These are phyloP conservation scores for Canavalia ensiformis DNA, from an alignment of 306 rosid species.

Conservation along the genomic window DNA sequence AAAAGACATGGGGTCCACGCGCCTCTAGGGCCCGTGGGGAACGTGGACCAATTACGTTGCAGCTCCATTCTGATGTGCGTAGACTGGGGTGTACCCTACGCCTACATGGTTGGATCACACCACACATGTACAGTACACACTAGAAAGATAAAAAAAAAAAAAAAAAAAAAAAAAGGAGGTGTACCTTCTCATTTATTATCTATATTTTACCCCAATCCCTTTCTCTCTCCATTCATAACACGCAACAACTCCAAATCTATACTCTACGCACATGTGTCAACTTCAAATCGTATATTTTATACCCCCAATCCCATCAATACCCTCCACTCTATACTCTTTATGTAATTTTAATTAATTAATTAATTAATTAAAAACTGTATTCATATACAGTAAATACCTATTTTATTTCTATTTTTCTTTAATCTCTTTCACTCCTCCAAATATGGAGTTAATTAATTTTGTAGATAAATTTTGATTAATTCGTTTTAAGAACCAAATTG, in stretches of 20 bases:
- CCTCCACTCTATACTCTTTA: neutral
- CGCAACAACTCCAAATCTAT: conserved; percentile 24
- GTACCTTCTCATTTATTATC: neutral
- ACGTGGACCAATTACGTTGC: conserved; percentile 46
- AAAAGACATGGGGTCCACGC: conserved; percentile 57
- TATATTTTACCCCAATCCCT: neutral
- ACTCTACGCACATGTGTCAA: neutral
- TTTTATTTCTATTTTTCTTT: neutral
- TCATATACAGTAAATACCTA: too few species aligned
- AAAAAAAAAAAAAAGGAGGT: neutral
- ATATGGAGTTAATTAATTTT: too few species aligned
- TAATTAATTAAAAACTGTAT: too few species aligned
- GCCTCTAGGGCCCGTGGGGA: conserved; percentile 40
- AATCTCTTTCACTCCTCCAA: too few species aligned
- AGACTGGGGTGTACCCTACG: neutral
- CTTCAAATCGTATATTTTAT: neutral
- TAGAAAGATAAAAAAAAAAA: neutral
- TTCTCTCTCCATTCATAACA: conserved; percentile 1
- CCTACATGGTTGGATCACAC: conserved; percentile 31
- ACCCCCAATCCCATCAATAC: neutral
- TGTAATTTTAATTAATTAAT: neutral
- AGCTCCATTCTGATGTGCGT: conserved; percentile 7
- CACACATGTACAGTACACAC: neutral
- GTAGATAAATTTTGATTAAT: too few species aligned
- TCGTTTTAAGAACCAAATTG: too few species aligned